Conservation (phyloP, 805 yeast species). For the Ogataea nakhonphanomensis region DNA sequence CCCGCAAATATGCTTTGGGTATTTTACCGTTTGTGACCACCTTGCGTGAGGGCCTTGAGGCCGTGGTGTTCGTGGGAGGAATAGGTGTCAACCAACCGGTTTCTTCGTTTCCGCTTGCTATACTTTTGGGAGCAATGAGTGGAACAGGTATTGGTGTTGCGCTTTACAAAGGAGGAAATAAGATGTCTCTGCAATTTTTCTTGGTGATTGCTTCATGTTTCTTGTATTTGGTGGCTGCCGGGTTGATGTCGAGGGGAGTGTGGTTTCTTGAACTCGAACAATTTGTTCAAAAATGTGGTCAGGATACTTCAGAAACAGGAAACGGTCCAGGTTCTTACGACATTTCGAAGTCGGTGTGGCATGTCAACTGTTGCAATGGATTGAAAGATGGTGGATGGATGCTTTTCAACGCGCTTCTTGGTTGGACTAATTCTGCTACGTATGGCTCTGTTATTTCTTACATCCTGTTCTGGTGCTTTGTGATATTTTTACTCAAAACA, state of each 20-base stretch:
- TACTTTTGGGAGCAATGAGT: constrained; percentile 50
- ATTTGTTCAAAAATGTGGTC: constrained; percentile 75
- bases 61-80: constrained; percentile 89
- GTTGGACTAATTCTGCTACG: constrained; percentile 95
- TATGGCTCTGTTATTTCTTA: constrained; percentile 80
- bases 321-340: constrained; percentile 94
- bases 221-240: constrained; percentile 81
- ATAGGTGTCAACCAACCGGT: constrained; percentile 72
- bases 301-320: constrained; percentile 84
- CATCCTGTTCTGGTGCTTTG: constrained; percentile 62
- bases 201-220: constrained; percentile 74
- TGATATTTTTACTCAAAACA: constrained; percentile 43
- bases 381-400: constrained; percentile 92
- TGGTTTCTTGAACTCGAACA: constrained; percentile 85
- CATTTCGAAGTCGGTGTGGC: constrained; percentile 79
- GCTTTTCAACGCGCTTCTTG: constrained; percentile 82
- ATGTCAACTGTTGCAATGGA: constrained; percentile 91
- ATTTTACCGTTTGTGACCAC: constrained; percentile 83
- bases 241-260: constrained; percentile 79
- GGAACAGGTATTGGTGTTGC: constrained; percentile 64
- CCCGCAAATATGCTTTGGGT: constrained; percentile 64
- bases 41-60: constrained; percentile 86
- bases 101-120: constrained; percentile 61
- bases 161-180: constrained; percentile 76
- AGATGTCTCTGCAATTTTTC: constrained; percentile 71